Conservation (phyloP, 257 asterid species). For the Przewalskia tangutica region DNA sequence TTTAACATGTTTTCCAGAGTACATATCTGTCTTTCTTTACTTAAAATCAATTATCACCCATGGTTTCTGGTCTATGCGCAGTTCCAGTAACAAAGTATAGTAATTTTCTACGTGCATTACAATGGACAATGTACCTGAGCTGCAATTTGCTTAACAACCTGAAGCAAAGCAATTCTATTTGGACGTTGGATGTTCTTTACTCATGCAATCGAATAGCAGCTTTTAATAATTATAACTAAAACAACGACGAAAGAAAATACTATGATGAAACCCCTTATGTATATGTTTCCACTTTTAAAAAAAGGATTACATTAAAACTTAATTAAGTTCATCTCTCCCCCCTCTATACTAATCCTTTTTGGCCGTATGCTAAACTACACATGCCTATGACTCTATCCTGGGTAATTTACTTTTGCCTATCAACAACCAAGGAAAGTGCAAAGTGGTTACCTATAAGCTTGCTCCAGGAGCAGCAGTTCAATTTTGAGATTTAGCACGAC, state of each 20-base stretch:
- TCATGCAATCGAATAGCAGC: neutral
- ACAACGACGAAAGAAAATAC: neutral
- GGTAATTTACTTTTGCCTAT: neutral
- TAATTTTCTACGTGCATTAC: neutral
- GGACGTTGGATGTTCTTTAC: neutral
- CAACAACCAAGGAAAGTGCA: neutral
- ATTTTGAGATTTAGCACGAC: neutral
- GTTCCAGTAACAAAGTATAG: neutral
- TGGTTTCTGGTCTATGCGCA: too few relatives aligned
- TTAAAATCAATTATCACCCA: neutral
- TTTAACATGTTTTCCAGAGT: neutral
- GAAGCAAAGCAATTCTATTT: neutral
- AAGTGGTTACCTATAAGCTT: neutral
- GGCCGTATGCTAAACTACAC: neutral
- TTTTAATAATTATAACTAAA: neutral
- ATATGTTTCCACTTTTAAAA: neutral
- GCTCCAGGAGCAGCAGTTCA: neutral
- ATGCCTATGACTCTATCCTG: neutral
- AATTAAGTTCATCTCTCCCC: neutral
- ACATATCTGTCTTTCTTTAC: neutral
- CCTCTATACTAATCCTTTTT: neutral
- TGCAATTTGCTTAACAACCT: neutral
- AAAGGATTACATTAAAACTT: neutral
- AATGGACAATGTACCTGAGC: too few relatives aligned
- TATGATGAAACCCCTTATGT: neutral